These are phyloP conservation scores for Hansenula anomala DNA, from an alignment of 1,139 yeast species.

Conservation along the genomic window DNA sequence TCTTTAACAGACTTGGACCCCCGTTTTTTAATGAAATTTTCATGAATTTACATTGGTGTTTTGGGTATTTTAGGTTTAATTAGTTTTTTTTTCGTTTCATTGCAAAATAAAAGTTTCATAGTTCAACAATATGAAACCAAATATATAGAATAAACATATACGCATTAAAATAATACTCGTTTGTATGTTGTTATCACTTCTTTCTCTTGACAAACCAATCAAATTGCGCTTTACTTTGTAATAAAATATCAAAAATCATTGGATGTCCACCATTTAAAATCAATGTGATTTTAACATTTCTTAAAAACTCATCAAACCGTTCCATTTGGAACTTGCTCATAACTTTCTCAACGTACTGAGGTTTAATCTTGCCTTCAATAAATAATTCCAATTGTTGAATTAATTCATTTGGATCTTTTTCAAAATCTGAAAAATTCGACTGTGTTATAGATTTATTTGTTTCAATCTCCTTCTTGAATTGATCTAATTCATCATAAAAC, in stretches of 20 bases:
- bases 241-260: conserved; percentile 36
- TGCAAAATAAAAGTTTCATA: too few relatives aligned
- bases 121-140: too few relatives aligned
- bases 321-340: conserved; percentile 15
- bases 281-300: conserved; percentile 34
- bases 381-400: conserved; percentile 22
- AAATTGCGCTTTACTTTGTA: conserved; percentile 6
- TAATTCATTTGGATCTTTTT: conserved; percentile 21
- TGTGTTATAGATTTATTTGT: conserved; percentile 24
- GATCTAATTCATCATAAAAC: conserved; percentile 33
- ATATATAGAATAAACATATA: background rate
- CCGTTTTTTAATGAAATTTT: background rate
- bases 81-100: too few relatives aligned
- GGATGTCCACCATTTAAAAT: conserved; percentile 40
- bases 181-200: conserved; percentile 2
- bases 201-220: conserved; percentile 24
- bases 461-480: conserved; percentile 26
- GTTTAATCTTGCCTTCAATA: conserved; percentile 24
- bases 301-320: conserved; percentile 32
- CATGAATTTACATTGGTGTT: background rate
- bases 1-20: conserved; percentile 4
- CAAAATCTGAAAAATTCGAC: conserved; percentile 26
- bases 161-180: too few relatives aligned
- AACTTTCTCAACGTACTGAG: conserved; percentile 11
- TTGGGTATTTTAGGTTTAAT: background rate